A percentile compares a stretch with the other conserved stretches of the same genome.
Evolutionary conservation across 129 eudicot species (phyloP).

Genomic region (Chrysanthemum seticuspe): DNA sequence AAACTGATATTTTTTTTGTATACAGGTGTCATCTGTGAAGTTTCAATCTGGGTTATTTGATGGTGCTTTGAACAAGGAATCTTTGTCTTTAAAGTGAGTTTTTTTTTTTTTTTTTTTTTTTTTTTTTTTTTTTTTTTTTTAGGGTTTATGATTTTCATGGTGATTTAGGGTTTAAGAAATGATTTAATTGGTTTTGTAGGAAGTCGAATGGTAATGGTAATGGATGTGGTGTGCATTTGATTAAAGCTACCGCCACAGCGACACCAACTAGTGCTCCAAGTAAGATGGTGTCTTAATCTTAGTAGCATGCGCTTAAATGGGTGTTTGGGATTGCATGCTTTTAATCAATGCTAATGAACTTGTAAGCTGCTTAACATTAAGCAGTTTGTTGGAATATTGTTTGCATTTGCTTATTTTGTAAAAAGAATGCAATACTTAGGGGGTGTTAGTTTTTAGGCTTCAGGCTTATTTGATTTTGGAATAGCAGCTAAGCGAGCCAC

Average conservation of each 20-base stretch:
- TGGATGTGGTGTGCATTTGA: constrained; percentile 41
- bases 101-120: neutral
- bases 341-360: too few relatives aligned
- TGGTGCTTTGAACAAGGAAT: constrained; percentile 29
- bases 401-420: too few relatives aligned
- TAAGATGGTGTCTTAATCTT: constrained; percentile 23
- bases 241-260: constrained; percentile 84
- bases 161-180: neutral
- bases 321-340: too few relatives aligned
- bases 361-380: too few relatives aligned
- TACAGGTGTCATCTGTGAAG: constrained; percentile 47
- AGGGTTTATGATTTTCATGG: neutral
- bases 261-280: constrained; percentile 64
- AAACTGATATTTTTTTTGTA: neutral
- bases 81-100: constrained; percentile 64
- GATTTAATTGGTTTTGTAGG: constrained; percentile 30
- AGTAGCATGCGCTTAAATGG: too few relatives aligned
- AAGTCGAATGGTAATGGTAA: constrained; percentile 33
- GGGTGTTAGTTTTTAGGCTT: too few relatives aligned
- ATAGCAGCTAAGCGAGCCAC: too few relatives aligned
- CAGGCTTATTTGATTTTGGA: too few relatives aligned
- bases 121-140: neutral
- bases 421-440: too few relatives aligned
- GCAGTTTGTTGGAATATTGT: too few relatives aligned
- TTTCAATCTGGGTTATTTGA: constrained; percentile 50